These are phyloP conservation scores for Erodium trifolium DNA, from an alignment of 441 rosid genomes.

Conservation along the genomic window DNA sequence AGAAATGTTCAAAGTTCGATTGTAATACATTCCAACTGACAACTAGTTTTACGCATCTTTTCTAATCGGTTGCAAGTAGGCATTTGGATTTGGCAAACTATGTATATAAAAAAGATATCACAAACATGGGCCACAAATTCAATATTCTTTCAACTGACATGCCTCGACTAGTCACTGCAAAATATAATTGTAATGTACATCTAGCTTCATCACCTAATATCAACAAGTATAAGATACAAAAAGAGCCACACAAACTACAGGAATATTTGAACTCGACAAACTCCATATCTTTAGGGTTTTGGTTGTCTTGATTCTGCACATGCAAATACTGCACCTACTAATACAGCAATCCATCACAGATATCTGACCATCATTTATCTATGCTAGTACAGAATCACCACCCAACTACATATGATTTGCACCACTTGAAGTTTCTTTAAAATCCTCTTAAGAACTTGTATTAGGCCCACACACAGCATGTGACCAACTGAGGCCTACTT, in stretches of 20 bases:
- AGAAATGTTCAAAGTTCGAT: conserved; percentile 1
- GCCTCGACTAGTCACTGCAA: too few relatives aligned
- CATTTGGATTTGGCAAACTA: not conserved
- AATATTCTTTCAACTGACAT: not conserved
- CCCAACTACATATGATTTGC: not conserved
- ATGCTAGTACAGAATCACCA: not conserved
- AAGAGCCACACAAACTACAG: not conserved
- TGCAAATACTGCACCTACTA: not conserved
- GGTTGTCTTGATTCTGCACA: not conserved
- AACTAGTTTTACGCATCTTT: not conserved
- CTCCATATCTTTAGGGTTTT: conserved; percentile 3
- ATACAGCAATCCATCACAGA: not conserved
- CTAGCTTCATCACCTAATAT: not conserved
- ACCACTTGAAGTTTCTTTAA: not conserved
- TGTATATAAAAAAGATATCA: not conserved
- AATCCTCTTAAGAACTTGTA: not conserved
- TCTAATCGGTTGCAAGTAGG: not conserved
- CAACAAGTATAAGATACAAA: not conserved
- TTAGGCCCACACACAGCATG: not conserved
- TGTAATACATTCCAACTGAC: not conserved
- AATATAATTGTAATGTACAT: too few relatives aligned
- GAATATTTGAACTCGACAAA: conserved; percentile 1
- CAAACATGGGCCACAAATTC: not conserved
- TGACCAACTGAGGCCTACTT: not conserved
- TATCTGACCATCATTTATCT: not conserved